These are phyloP conservation scores for Meredithiella fracta DNA, from an alignment of 2,329 filamentous ascomycete genomes.

Conservation along the genomic window DNA sequence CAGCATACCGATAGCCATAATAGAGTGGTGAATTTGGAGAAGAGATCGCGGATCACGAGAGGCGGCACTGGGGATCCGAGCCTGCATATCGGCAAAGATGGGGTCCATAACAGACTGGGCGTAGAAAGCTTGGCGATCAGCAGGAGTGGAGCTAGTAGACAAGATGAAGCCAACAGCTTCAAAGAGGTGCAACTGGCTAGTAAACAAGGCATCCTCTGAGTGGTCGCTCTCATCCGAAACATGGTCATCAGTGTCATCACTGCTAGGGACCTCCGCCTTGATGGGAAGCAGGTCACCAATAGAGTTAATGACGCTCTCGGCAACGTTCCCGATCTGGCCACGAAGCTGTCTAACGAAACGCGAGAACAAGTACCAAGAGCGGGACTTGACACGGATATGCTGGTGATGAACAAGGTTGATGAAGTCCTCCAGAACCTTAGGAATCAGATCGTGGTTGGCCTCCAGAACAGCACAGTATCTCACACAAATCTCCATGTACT, in stretches of 20 bases:
- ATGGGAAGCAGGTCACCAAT: conserved; percentile 78
- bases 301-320: conserved; percentile 79
- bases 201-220: conserved; percentile 80
- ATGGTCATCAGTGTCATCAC: conserved; percentile 66
- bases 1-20: conserved; percentile 86
- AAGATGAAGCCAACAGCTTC: conserved; percentile 89
- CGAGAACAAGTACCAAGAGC: conserved; percentile 95
- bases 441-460: conserved; percentile 62
- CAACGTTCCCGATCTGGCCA: conserved; percentile 69
- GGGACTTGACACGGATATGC: conserved; percentile 69
- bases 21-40: conserved; percentile 86
- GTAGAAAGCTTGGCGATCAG: conserved; percentile 75
- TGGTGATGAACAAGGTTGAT: conserved; percentile 78
- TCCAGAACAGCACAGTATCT: conserved; percentile 91
- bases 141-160: conserved; percentile 58
- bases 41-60: conserved; percentile 65
- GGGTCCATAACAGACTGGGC: conserved; percentile 78
- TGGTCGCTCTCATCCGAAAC: conserved; percentile 89
- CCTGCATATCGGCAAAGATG: conserved; percentile 76
- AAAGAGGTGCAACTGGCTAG: conserved; percentile 80
- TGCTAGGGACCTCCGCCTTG: conserved; percentile 69
- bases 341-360: conserved; percentile 81
- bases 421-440: conserved; percentile 78
- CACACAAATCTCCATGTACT: conserved; percentile 98
- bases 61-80: conserved; percentile 59